Base-by-base conservation (phyloP, 2,329 filamentous ascomycete species). In the Aureobasidium pullulans region DNA sequence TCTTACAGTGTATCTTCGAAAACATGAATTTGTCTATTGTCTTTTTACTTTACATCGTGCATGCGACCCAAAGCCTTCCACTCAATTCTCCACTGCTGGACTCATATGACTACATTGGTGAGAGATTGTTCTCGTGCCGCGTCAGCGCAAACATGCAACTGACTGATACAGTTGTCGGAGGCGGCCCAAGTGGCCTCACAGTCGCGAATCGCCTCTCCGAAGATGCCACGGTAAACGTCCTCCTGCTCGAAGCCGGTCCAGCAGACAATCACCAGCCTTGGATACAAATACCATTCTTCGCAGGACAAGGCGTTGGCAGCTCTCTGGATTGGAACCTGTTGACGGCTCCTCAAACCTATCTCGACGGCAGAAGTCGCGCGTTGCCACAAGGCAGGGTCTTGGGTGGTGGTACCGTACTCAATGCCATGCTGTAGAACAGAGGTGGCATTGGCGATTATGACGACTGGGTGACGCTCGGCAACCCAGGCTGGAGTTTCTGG, bases 401-500 rank as follows among this genome's bases (percentile, higher is more conserved):
- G 0, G 71, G 71, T 11, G 71, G 72, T 7, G 64, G 67, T 13
- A 71, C 67, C 16, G 64, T 70, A 7, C 66, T 73, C 53, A 72
- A 72, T 48, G 67, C 65, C 28, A 69, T 70, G 65, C 63, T 70
- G n/a, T 72, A 65, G 63, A 68, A 67, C 57, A 74, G 78, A 34
- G 79, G 75, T 6, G 74, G 72, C 50, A 70, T 66, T 37, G 73
- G 73, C 37, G 80, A 83, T 46, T 79, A 81, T 47, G 78, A 86
- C 68, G 76, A 76, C 0, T 86, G 83, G 83, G 78, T 77, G 48
- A 69, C 73, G 32, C 69, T 86, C 9, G 83, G 83, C 0, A 86
- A 85, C 63, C 59, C 64, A 1, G 83, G 81, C 1, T 86, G 84
- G 84, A 73, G 76, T 1, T 86, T 81, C 80, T 71, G 80, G 42